phyloP scores from a whole-genome alignment of 2,329 filamentous ascomycete genomes.

The Simplicillium aogashimaense region DNA sequence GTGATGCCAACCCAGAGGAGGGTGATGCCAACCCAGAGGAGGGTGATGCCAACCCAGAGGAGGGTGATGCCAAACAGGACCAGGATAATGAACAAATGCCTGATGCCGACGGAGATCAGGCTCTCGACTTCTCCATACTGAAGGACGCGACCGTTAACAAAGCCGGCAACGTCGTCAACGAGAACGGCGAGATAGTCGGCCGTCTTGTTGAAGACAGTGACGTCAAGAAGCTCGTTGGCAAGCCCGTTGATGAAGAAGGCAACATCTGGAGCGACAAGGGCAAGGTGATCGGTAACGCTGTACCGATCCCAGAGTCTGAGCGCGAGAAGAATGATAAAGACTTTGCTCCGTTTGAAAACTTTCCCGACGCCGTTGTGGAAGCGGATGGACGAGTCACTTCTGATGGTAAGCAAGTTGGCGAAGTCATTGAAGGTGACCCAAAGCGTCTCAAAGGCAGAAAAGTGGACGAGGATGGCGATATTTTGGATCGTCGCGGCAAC shows the following conservation, averaged over 20 bases:
- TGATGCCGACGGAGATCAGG: conserved; percentile 13
- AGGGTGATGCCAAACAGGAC: conserved; percentile 7
- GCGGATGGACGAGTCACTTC: conserved; percentile 42
- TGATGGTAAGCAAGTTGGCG: conserved; percentile 46
- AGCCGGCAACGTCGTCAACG: conserved; percentile 44
- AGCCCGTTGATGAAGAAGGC: conserved; percentile 54
- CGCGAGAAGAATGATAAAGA: conserved; percentile 33
- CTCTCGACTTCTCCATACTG: conserved; percentile 36
- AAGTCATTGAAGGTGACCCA: conserved; percentile 52
- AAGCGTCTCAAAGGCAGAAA: conserved; percentile 54
- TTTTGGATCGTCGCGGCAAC: conserved; percentile 59
- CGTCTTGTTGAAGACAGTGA: conserved; percentile 52
- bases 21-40: neutral
- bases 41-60: neutral
- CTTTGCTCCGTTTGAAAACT: conserved; percentile 46
- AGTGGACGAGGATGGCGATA: conserved; percentile 60
- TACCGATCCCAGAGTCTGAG: conserved; percentile 45
- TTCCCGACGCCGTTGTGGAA: conserved; percentile 43
- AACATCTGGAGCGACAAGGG: conserved; percentile 63
- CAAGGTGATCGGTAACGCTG: conserved; percentile 56
- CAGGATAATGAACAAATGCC: conserved; percentile 8
- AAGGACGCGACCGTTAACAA: conserved; percentile 50
- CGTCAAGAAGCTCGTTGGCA: conserved; percentile 52
- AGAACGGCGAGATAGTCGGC: conserved; percentile 45
- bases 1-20: conserved; percentile 1